Conservation (phyloP, 2,329 filamentous ascomycete genomes). For the Onygenales sp. region DNA sequence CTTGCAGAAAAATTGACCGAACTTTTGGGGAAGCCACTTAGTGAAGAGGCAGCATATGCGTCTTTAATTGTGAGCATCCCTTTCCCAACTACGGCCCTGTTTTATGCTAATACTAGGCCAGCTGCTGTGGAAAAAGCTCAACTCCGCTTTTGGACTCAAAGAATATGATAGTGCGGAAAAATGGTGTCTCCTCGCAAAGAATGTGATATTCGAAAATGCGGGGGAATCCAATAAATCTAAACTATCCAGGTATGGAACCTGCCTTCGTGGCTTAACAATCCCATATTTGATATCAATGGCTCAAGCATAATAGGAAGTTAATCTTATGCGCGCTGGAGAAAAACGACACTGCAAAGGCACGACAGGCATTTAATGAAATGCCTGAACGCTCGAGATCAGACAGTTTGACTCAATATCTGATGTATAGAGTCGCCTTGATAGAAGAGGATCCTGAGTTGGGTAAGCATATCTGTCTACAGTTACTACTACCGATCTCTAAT, state of each 20-base stretch:
- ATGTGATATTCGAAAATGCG: constrained; percentile 55
- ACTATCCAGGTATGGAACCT: constrained; percentile 48
- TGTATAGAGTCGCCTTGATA: constrained; percentile 63
- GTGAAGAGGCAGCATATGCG: constrained; percentile 49
- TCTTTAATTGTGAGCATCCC: constrained; percentile 28
- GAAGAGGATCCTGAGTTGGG: constrained; percentile 46
- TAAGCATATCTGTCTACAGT: constrained; percentile 19
- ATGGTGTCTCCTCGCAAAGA: constrained; percentile 65
- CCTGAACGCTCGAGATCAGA: constrained; percentile 48
- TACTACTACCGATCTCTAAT: constrained; percentile 5
- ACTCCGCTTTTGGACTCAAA: constrained; percentile 45
- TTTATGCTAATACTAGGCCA: constrained; percentile 24
- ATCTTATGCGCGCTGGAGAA: constrained; percentile 59
- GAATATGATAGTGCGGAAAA: constrained; percentile 47
- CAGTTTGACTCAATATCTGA: constrained; percentile 59
- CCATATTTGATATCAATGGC: not conserved
- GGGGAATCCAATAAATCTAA: constrained; percentile 59
- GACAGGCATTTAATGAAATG: constrained; percentile 50
- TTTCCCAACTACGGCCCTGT: constrained; percentile 1
- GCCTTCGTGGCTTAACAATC: not conserved
- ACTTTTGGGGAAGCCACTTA: constrained; percentile 40
- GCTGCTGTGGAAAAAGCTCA: constrained; percentile 76
- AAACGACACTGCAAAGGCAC: constrained; percentile 46
- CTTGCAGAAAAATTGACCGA: constrained; percentile 29
- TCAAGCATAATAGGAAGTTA: constrained; percentile 50